A percentile compares a stretch with the other conserved stretches of the same genome.
phyloP scores from a whole-genome alignment of 768 basidiomycete genomes.

The Mycena metata region DNA sequence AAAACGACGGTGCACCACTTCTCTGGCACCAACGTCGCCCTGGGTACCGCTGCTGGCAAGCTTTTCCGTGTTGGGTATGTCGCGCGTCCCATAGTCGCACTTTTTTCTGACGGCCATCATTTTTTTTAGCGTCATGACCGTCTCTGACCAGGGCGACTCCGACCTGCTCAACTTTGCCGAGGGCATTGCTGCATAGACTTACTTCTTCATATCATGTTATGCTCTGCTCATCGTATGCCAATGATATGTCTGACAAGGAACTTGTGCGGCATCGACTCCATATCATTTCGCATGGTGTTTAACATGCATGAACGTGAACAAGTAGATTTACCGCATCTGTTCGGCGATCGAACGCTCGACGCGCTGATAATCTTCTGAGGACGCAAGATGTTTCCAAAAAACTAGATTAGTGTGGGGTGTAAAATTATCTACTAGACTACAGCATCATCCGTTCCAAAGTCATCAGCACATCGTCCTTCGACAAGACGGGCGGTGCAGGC shows the following conservation, averaged over 20 bases:
- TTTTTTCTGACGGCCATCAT: constrained; percentile 5
- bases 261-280: not conserved
- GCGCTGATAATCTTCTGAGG: not conserved
- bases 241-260: constrained; percentile 31
- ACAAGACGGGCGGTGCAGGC: constrained; percentile 38
- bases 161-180: constrained; percentile 93
- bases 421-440: not conserved
- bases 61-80: constrained; percentile 95
- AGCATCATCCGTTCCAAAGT: constrained; percentile 58
- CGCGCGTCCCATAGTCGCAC: constrained; percentile 39
- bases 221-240: constrained; percentile 24
- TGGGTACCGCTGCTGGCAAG: constrained; percentile 99
- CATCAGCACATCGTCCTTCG: constrained; percentile 56
- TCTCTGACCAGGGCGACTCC: constrained; percentile 96
- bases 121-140: constrained; percentile 89
- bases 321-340: too few species aligned
- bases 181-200: constrained; percentile 70
- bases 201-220: constrained; percentile 23
- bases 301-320: not conserved
- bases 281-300: not conserved
- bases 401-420: not conserved
- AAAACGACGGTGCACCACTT: constrained; percentile 99
- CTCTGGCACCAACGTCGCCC: constrained; percentile 95
- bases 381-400: not conserved
- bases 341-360: not conserved